Evolutionary conservation across 306 rosid species (phyloP).

Genomic region (Lupinus albus): DNA sequence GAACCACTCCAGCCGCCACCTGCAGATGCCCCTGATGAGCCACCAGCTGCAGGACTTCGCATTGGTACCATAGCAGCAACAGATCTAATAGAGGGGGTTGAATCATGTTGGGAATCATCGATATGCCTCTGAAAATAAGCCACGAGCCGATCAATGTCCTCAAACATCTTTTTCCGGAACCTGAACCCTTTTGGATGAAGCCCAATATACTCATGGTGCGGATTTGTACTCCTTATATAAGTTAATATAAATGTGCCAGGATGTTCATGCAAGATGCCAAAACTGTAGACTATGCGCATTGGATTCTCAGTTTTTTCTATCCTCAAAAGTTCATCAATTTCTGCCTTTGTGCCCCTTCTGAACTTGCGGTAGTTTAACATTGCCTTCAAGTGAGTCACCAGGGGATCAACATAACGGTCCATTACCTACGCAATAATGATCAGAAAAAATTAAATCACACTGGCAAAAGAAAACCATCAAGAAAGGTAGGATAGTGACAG

Average conservation of each 20-base stretch:
- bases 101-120: slow-evolving; percentile 82
- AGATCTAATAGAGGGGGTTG: slow-evolving; percentile 89
- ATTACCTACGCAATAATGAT: slow-evolving; percentile 65
- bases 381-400: slow-evolving; percentile 79
- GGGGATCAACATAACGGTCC: slow-evolving; percentile 97
- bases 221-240: slow-evolving; percentile 85
- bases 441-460: neutral
- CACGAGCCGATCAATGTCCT: slow-evolving; percentile 92
- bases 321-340: slow-evolving; percentile 87
- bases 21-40: slow-evolving; percentile 77
- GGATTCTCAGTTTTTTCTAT: slow-evolving; percentile 80
- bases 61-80: slow-evolving; percentile 99
- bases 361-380: slow-evolving; percentile 93
- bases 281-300: slow-evolving; percentile 83
- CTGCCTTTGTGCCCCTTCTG: slow-evolving; percentile 77
- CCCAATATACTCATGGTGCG: slow-evolving; percentile 98
- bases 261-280: slow-evolving; percentile 91
- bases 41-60: slow-evolving; percentile 97
- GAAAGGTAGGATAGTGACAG: slow-evolving; percentile 16
- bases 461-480: slow-evolving; percentile 26
- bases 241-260: slow-evolving; percentile 97
- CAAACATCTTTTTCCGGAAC: slow-evolving; percentile 93
- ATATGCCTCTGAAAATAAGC: slow-evolving; percentile 87
- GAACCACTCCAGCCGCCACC: slow-evolving; percentile 93
- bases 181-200: slow-evolving; percentile 96